A percentile compares a stretch with the other conserved stretches of the same genome.
Conservation (phyloP, 1,284 basidiomycete genomes). For the Pascua guehoae region DNA sequence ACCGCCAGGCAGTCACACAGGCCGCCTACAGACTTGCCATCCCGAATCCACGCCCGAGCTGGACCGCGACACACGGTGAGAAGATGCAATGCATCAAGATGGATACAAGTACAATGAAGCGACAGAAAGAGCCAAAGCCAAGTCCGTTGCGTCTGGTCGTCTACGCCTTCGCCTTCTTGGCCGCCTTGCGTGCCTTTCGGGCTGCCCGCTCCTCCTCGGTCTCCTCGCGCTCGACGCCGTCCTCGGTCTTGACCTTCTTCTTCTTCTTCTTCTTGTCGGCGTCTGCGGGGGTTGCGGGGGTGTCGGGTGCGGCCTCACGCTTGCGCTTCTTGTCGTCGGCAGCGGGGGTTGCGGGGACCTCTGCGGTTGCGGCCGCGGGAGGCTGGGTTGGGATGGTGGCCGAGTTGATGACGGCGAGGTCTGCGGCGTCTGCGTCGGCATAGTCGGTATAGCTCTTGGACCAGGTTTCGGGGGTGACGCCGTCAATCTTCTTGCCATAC, state of each 20-base stretch:
- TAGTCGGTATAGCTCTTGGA: conserved; percentile 92
- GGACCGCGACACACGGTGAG: not conserved
- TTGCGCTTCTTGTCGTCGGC: conserved; percentile 53
- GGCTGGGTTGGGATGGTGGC: conserved; percentile 38
- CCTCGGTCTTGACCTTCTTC: conserved; percentile 51
- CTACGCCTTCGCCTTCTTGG: conserved; percentile 38
- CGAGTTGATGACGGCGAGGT: conserved; percentile 18
- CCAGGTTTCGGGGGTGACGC: conserved; percentile 88
- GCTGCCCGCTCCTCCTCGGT: conserved; percentile 46
- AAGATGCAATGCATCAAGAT: not conserved
- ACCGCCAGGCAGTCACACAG: too few relatives aligned
- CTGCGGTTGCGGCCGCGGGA: conserved; percentile 27
- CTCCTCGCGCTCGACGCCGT: conserved; percentile 51
- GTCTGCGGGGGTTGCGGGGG: conserved; percentile 51
- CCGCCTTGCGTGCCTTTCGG: conserved; percentile 45
- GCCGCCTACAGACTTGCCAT: too few relatives aligned
- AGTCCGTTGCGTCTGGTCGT: not conserved
- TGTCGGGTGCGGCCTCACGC: conserved; percentile 48
- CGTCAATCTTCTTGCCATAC: conserved; percentile 88
- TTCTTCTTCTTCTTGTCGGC: conserved; percentile 62
- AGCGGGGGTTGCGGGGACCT: conserved; percentile 43
- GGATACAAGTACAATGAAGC: not conserved
- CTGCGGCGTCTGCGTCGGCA: conserved; percentile 47
- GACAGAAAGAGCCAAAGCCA: too few relatives aligned
- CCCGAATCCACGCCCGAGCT: too few relatives aligned